A percentile compares a stretch with the other conserved stretches of the same genome.
phyloP scores from a whole-genome alignment of 192 early-diverging fungal genomes.

The Glomus cerebriforme region DNA sequence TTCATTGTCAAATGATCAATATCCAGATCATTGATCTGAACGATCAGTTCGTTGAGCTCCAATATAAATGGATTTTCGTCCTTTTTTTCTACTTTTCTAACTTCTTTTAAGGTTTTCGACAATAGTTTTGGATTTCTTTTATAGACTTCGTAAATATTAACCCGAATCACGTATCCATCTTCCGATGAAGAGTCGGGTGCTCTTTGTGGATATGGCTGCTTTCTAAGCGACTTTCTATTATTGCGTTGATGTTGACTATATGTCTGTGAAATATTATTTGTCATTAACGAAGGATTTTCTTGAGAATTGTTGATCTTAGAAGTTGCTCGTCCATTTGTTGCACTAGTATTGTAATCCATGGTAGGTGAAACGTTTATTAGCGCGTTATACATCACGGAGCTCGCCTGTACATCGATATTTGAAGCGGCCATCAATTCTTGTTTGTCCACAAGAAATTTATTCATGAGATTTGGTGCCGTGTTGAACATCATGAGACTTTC shows the following conservation, averaged over 20 bases:
- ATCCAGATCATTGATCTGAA: not conserved
- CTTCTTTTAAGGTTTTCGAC: not conserved
- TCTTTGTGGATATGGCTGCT: not conserved
- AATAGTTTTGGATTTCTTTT: not conserved
- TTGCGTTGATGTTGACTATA: not conserved
- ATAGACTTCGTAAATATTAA: not conserved
- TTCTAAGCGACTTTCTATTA: not conserved
- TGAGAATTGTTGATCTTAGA: too few relatives aligned
- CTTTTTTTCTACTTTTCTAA: not conserved
- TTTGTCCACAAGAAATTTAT: too few relatives aligned
- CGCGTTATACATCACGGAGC: too few relatives aligned
- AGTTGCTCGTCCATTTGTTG: too few relatives aligned
- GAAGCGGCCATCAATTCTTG: too few relatives aligned
- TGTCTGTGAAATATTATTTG: not conserved
- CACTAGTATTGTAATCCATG: too few relatives aligned
- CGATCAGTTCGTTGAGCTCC: not conserved
- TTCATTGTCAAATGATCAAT: not conserved
- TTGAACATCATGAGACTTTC: too few relatives aligned
- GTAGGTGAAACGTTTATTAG: too few relatives aligned
- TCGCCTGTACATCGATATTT: too few relatives aligned
- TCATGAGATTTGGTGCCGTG: too few relatives aligned
- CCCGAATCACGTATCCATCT: not conserved
- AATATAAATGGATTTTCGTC: not conserved
- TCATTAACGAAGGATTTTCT: not conserved
- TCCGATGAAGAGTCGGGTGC: not conserved